Evolutionary conservation across 306 rosid genomes (phyloP).

Genomic region (Pterocarpus santalinus): DNA sequence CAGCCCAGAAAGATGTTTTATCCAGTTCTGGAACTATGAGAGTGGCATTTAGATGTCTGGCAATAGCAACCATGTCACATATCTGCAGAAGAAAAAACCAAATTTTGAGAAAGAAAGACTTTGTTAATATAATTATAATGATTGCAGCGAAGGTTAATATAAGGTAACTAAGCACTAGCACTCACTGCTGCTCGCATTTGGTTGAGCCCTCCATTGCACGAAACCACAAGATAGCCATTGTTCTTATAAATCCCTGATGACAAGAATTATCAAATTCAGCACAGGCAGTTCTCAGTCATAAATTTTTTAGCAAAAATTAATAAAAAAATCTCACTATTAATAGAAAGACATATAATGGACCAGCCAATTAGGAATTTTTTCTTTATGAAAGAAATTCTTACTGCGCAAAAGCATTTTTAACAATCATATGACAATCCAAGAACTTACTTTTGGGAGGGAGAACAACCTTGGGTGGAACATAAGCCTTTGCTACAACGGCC

Average conservation of each 20-base stretch:
- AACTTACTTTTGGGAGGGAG: slow-evolving; percentile 82
- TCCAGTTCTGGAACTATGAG: slow-evolving; percentile 95
- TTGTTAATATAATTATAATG: background rate
- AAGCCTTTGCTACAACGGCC: slow-evolving; percentile 38
- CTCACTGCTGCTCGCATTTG: slow-evolving; percentile 99
- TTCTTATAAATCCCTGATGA: slow-evolving; percentile 81
- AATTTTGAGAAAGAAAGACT: slow-evolving; percentile 26
- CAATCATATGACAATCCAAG: slow-evolving; percentile 30
- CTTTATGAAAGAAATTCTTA: background rate
- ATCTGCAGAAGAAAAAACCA: slow-evolving; percentile 65
- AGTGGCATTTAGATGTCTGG: slow-evolving; percentile 83
- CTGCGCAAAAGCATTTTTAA: slow-evolving; percentile 4
- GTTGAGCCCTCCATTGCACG: slow-evolving; percentile 97
- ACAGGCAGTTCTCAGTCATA: background rate
- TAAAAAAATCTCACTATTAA: background rate
- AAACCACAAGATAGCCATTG: slow-evolving; percentile 94
- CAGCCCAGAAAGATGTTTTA: slow-evolving; percentile 94
- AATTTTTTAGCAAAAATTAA: background rate
- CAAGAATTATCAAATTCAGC: slow-evolving; percentile 41
- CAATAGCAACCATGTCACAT: slow-evolving; percentile 95
- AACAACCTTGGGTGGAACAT: slow-evolving; percentile 57
- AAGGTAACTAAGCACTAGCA: slow-evolving; percentile 40
- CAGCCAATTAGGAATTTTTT: background rate
- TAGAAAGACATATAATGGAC: background rate
- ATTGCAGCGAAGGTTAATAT: background rate